phyloP scores from a whole-genome alignment of 345 rosid species.

The Salix exigua region DNA sequence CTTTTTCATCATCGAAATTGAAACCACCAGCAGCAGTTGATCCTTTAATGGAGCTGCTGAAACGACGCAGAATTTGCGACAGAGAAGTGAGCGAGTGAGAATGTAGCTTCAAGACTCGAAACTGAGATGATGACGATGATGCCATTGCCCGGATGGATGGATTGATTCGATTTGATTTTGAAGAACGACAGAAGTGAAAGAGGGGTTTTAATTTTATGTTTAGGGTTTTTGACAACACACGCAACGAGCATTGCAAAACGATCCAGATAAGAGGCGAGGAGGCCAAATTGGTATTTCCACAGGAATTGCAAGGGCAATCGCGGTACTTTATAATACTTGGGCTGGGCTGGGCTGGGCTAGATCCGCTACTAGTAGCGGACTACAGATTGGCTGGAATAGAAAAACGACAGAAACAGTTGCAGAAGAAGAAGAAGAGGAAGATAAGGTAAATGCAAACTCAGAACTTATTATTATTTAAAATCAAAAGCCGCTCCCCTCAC shows the following conservation, averaged over 20 bases:
- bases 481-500: too few relatives aligned
- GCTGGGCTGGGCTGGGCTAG: too few relatives aligned
- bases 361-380: background rate
- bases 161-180: background rate
- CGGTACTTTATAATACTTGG: too few relatives aligned
- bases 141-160: background rate
- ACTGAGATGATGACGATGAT: background rate
- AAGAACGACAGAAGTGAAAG: background rate
- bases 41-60: constrained; percentile 7
- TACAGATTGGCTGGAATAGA: background rate
- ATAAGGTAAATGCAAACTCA: background rate
- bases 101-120: background rate
- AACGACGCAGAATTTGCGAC: background rate
- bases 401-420: background rate
- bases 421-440: background rate
- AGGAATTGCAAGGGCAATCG: background rate
- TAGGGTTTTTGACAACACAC: background rate
- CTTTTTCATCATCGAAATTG: background rate
- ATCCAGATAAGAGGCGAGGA: background rate
- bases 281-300: background rate
- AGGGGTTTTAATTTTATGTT: background rate
- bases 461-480: too few relatives aligned
- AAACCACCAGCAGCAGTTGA: background rate
- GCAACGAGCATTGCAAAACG: background rate
- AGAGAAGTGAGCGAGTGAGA: background rate